Base-by-base conservation (phyloP, 768 basidiomycete genomes). In the Candolleomyces aberdarensis region DNA sequence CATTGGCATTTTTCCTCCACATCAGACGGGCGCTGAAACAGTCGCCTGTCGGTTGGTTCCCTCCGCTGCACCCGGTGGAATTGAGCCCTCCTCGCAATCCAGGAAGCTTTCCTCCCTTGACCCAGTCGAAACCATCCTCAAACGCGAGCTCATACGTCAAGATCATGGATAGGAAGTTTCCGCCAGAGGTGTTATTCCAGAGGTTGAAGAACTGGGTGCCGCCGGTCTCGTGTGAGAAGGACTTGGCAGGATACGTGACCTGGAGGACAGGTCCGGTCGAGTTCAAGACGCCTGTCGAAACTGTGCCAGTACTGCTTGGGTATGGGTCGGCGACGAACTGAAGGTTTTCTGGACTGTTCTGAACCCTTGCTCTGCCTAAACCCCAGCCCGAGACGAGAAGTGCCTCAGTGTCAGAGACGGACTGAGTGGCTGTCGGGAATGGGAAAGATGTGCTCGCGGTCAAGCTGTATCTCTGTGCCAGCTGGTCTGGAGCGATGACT, bases 61-160 rank as follows among this genome's bases (percentile, higher is more conserved):
- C 91, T 26, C 90, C 91, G 31, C 84, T 85, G 70, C 91, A 92
- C 2, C 86, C 87, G 15, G 77, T 75, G 3, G 82, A 74, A 54
- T 83, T 80, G 3, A 83, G 70, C 0, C 90, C 91, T 15, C 91
- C 89, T 67, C 90, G 77, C 41, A 92, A 67, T 5, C 91, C 91
- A 11, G 91, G 91, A 10, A 92, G 80, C 74, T 92, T 92, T 20
- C 88, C 89, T 26, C 88, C 83, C 67, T 86, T 85, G 31, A 89
- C 87, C 81, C 84, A 93, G 66, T 87, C 74, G 69, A 89, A 93
- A 46, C 71, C 74, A 0, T 72, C 51, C 61, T 86, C 84, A 68
- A 93, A 91, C 1, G 88, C 88, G 29, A 92, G 75, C 66, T 92
- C 89, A 71, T 92, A 92, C 8, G 85, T 80, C 17, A 91, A 71